phyloP scores from a whole-genome alignment of 2,329 filamentous ascomycete species.

The Botrytis galanthina region DNA sequence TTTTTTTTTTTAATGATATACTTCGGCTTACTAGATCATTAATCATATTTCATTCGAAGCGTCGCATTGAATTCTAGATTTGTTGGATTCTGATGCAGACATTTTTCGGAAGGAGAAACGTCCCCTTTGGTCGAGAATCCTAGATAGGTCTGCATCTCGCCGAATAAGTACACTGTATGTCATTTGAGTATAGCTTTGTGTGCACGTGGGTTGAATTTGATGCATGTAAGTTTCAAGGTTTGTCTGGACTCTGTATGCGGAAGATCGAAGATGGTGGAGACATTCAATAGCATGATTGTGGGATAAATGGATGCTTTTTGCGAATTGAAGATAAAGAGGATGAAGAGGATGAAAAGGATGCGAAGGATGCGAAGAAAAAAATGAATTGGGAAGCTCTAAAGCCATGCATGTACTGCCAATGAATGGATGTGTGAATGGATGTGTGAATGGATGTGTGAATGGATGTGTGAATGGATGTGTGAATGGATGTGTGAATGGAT shows the following conservation, averaged over 20 bases:
- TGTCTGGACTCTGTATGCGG: conserved; percentile 1
- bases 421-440: background rate
- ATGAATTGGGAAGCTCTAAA: background rate
- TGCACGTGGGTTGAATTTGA: conserved; percentile 11
- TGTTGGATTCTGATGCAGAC: too few relatives aligned
- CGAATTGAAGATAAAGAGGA: background rate
- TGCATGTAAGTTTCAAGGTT: conserved; percentile 11
- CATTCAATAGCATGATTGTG: background rate
- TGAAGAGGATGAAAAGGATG: background rate
- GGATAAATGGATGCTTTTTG: background rate
- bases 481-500: background rate
- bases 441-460: background rate
- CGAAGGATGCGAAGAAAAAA: background rate
- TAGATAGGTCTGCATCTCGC: background rate
- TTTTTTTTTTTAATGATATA: background rate
- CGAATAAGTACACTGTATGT: background rate
- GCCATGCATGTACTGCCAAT: background rate
- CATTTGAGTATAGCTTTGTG: background rate
- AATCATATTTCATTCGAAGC: background rate
- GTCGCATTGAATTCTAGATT: background rate
- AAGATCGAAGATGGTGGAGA: conserved; percentile 10
- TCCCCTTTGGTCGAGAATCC: background rate
- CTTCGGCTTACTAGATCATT: background rate
- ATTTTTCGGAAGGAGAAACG: background rate
- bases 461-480: background rate